phyloP scores from a whole-genome alignment of 73 alveolate genomes.

The Chromera velia region DNA sequence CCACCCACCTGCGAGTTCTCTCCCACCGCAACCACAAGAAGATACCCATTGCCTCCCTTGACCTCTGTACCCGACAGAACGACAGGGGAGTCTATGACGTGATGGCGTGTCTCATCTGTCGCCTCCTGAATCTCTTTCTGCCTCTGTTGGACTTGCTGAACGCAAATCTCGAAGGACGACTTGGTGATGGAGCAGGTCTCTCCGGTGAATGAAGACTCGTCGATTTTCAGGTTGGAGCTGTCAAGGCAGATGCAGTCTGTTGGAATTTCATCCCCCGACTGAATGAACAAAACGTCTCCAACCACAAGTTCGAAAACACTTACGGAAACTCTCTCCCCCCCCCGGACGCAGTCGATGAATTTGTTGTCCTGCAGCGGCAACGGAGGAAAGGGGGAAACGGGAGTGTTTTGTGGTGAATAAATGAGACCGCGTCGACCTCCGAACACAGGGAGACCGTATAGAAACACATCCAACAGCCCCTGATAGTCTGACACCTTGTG shows the following conservation, averaged over 20 bases:
- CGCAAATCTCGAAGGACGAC: background rate
- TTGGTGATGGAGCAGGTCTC: background rate
- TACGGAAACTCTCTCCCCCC: too few relatives aligned
- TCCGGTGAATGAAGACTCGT: background rate
- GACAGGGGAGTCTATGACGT: conserved; percentile 65
- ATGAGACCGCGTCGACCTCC: too few relatives aligned
- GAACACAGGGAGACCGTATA: too few relatives aligned
- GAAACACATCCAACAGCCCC: too few relatives aligned
- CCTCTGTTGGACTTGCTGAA: background rate
- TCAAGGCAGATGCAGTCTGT: background rate
- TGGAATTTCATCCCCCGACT: background rate
- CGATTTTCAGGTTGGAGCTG: background rate
- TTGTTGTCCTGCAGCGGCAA: too few relatives aligned
- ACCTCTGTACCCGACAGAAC: conserved; percentile 63
- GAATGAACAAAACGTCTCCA: background rate
- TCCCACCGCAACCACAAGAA: conserved; percentile 42
- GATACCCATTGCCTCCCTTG: conserved; percentile 3
- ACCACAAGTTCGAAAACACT: background rate
- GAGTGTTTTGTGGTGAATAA: too few relatives aligned
- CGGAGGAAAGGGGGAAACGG: too few relatives aligned
- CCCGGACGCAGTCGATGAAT: too few relatives aligned
- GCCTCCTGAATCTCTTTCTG: background rate
- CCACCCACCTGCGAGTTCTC: background rate
- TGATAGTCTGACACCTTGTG: too few relatives aligned
- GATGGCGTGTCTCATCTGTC: conserved; percentile 6